phyloP scores from a whole-genome alignment of 352 stramenopile genomes.

The Phytophthora agathidicida region DNA sequence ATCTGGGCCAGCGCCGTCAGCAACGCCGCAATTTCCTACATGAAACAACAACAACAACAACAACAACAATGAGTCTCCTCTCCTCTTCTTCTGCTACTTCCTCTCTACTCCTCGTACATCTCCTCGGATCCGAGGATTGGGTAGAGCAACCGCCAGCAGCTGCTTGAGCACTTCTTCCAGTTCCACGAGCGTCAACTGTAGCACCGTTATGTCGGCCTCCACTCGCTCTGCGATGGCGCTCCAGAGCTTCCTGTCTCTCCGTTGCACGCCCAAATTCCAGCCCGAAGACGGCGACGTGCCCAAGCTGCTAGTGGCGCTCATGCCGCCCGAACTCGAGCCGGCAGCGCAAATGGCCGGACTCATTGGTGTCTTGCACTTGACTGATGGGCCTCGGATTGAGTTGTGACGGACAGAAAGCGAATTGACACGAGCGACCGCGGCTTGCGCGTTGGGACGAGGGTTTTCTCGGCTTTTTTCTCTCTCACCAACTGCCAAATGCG shows the following conservation, averaged over 20 bases:
- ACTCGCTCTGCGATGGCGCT: conserved; percentile 53
- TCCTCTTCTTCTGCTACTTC: neutral
- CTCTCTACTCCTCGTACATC: conserved; percentile 35
- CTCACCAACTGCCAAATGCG: conserved; percentile 9
- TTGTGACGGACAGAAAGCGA: conserved; percentile 22
- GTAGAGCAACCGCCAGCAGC: conserved; percentile 56
- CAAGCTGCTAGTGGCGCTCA: conserved; percentile 12
- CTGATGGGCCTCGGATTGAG: too few relatives aligned
- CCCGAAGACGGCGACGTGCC: conserved; percentile 31
- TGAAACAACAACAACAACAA: conserved; percentile 3
- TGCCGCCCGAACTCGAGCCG: neutral
- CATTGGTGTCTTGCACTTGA: conserved; percentile 36
- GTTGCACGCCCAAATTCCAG: conserved; percentile 70
- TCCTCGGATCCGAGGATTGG: conserved; percentile 69
- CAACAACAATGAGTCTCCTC: too few relatives aligned
- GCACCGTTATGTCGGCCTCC: conserved; percentile 57
- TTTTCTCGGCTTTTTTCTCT: conserved; percentile 24
- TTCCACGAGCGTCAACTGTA: conserved; percentile 75
- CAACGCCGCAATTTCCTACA: conserved; percentile 65
- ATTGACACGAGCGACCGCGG: too few relatives aligned
- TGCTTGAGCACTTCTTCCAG: conserved; percentile 84
- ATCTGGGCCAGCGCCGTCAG: conserved; percentile 62
- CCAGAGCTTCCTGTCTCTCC: conserved; percentile 76
- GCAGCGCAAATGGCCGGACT: conserved; percentile 27
- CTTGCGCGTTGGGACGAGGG: too few relatives aligned